A percentile compares a stretch with the other conserved stretches of the same genome.
Evolutionary conservation across 805 yeast genomes (phyloP).

Genomic region (Candida pseudoglaebosa): DNA sequence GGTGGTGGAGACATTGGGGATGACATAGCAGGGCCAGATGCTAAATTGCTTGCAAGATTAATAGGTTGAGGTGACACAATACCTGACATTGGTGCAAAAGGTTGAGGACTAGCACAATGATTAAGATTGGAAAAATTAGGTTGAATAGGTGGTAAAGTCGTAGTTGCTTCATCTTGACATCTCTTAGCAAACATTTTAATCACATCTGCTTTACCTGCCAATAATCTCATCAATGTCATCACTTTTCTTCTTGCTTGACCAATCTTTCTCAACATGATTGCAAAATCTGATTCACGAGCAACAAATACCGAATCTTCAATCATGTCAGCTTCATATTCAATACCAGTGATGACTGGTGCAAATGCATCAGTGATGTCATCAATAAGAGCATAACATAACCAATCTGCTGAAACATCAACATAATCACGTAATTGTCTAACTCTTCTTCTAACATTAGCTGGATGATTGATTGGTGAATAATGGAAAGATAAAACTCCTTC

Average conservation of each 20-base stretch:
- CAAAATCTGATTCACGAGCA: slow-evolving; percentile 69
- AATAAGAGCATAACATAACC: slow-evolving; percentile 78
- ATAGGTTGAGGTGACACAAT: slow-evolving; percentile 13
- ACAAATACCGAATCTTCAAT: slow-evolving; percentile 84
- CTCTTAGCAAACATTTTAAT: slow-evolving; percentile 94
- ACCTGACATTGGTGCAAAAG: slow-evolving; percentile 36
- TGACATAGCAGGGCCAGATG: slow-evolving; percentile 8
- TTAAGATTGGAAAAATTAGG: slow-evolving; percentile 15
- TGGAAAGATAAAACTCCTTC: slow-evolving; percentile 61
- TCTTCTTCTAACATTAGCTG: slow-evolving; percentile 74
- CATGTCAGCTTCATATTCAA: slow-evolving; percentile 78
- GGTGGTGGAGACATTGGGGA: slow-evolving; percentile 17
- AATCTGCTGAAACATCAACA: slow-evolving; percentile 73
- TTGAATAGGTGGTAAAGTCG: slow-evolving; percentile 7
- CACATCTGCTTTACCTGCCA: slow-evolving; percentile 94
- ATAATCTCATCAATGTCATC: slow-evolving; percentile 85
- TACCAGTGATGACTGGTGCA: slow-evolving; percentile 73
- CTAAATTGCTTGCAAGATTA: slow-evolving; percentile 3
- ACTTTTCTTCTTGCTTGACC: slow-evolving; percentile 89
- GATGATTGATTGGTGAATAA: slow-evolving; percentile 54
- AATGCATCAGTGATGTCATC: slow-evolving; percentile 85
- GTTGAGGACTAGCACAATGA: slow-evolving; percentile 15
- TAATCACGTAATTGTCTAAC: slow-evolving; percentile 75
- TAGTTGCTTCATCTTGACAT: slow-evolving; percentile 67
- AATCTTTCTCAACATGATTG: slow-evolving; percentile 72